phyloP scores from a whole-genome alignment of 192 early-diverging fungal species.

The Umbelopsis ramanniana region DNA sequence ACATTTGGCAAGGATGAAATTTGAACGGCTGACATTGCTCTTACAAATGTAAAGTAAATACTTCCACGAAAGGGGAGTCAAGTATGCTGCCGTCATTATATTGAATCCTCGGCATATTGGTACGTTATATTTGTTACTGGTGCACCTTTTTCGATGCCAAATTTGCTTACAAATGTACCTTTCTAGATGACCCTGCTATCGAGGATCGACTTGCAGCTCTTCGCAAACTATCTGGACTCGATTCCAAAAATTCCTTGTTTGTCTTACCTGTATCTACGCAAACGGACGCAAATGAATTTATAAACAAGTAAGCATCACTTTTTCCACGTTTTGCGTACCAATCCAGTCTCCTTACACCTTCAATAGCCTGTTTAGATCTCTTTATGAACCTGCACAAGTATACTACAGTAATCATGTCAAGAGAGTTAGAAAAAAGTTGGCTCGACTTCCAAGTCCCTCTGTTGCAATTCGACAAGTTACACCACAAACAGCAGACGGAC shows the following conservation, averaged over 20 bases:
- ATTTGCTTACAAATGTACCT: too few relatives aligned
- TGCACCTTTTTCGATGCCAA: not conserved
- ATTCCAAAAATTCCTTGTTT: constrained; percentile 71
- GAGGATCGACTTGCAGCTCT: constrained; percentile 74
- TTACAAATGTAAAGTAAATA: constrained; percentile 52
- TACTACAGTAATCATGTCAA: constrained; percentile 84
- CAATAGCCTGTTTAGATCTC: constrained; percentile 63
- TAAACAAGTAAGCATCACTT: constrained; percentile 55
- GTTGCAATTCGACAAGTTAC: constrained; percentile 34
- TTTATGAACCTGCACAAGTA: constrained; percentile 69
- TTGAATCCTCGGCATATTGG: constrained; percentile 59
- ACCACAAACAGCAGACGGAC: constrained; percentile 29
- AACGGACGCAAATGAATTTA: constrained; percentile 64
- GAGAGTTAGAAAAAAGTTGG: constrained; percentile 69
- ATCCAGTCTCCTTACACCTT: not conserved
- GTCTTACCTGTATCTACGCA: constrained; percentile 53
- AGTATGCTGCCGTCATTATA: constrained; percentile 75
- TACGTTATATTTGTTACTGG: not conserved
- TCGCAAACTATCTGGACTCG: constrained; percentile 69
- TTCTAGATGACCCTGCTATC: constrained; percentile 62
- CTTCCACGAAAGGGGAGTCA: constrained; percentile 66
- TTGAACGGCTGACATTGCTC: not conserved
- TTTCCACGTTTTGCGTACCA: not conserved
- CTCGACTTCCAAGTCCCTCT: constrained; percentile 57
- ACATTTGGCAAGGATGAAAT: not conserved